Conservation (phyloP, 208 protist genomes). For the Chromosphaera perkinsii region DNA sequence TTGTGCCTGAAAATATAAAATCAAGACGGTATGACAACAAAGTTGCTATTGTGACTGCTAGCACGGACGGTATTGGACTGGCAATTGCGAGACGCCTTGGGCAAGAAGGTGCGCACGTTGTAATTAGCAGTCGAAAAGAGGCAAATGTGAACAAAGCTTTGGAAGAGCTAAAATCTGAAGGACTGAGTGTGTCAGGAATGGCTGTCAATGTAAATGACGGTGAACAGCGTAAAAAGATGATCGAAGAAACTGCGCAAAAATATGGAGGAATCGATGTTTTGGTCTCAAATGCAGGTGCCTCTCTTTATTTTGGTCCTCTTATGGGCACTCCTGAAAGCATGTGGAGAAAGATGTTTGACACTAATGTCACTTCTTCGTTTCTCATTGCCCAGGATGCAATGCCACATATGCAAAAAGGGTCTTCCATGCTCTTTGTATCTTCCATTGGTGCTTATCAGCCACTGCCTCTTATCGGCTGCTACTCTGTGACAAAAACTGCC, state of each 20-base stretch:
- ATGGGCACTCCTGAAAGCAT: slow-evolving; percentile 1
- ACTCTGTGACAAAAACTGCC: slow-evolving; percentile 30
- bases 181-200: not conserved
- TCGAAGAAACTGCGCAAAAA: not conserved
- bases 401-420: slow-evolving; percentile 2
- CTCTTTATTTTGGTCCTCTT: slow-evolving; percentile 18
- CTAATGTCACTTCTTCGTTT: slow-evolving; percentile 30
- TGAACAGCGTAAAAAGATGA: not conserved
- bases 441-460: slow-evolving; percentile 27
- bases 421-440: slow-evolving; percentile 6
- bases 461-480: slow-evolving; percentile 10
- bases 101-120: slow-evolving; percentile 17
- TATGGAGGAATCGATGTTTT: slow-evolving; percentile 27
- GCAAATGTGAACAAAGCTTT: slow-evolving; percentile 19
- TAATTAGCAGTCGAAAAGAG: slow-evolving; percentile 28
- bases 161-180: not conserved
- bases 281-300: slow-evolving; percentile 25
- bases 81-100: slow-evolving; percentile 13
- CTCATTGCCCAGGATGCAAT: slow-evolving; percentile 16
- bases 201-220: slow-evolving; percentile 1
- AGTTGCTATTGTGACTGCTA: slow-evolving; percentile 23
- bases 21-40: too few relatives aligned
- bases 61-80: slow-evolving; percentile 29
- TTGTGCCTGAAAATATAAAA: too few relatives aligned
- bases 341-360: slow-evolving; percentile 40